These are phyloP conservation scores for Colletotrichum tropicicola DNA, from an alignment of 2,329 filamentous ascomycete species.

Conservation along the genomic window DNA sequence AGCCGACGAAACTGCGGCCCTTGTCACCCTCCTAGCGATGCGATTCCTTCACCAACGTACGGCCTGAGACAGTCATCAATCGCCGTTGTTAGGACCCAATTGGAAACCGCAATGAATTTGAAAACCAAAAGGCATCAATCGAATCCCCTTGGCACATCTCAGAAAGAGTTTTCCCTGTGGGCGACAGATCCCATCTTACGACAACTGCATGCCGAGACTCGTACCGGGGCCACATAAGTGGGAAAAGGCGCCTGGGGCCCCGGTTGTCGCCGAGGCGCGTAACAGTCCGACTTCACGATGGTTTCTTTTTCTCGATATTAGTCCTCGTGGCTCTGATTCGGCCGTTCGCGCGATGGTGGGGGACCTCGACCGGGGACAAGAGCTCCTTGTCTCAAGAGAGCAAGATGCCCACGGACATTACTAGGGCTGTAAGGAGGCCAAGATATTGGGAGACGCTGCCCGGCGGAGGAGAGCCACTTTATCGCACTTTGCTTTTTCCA, in stretches of 20 bases:
- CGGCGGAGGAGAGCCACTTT: neutral
- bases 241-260: neutral
- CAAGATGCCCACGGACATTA: neutral
- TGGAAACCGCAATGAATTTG: neutral
- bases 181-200: neutral
- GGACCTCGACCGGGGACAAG: neutral
- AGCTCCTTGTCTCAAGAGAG: neutral
- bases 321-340: neutral
- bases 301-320: constrained; percentile 9
- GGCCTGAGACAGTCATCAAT: neutral
- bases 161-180: neutral
- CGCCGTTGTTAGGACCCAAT: neutral
- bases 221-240: neutral
- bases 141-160: neutral
- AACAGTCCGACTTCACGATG: neutral
- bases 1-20: too few relatives aligned
- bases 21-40: too few relatives aligned
- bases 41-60: too few relatives aligned
- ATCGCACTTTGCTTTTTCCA: neutral
- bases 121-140: neutral
- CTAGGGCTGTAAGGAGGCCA: neutral
- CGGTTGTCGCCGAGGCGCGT: neutral
- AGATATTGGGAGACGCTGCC: neutral
- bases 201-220: neutral
- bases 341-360: neutral